A percentile compares a stretch with the other conserved stretches of the same genome.
phyloP scores from a whole-genome alignment of 768 basidiomycete species.

The Hortiboletus campestris region DNA sequence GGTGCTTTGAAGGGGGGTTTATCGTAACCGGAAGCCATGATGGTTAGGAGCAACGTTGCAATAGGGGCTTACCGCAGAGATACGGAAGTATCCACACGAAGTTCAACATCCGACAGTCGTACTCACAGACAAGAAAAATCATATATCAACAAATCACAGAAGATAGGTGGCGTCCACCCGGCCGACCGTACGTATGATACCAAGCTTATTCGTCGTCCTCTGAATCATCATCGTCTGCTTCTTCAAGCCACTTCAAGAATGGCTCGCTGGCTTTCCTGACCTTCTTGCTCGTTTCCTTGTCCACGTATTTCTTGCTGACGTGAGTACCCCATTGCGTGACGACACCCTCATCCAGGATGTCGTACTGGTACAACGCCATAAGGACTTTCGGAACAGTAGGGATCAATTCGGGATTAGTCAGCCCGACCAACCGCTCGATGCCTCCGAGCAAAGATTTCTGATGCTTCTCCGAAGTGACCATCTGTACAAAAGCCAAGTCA shows the following conservation, averaged over 20 bases:
- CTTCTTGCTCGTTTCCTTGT: conserved; percentile 92
- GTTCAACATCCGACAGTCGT: background rate
- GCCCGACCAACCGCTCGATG: conserved; percentile 81
- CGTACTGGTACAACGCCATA: conserved; percentile 91
- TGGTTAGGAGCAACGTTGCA: background rate
- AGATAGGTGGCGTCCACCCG: background rate
- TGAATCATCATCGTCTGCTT: conserved; percentile 77
- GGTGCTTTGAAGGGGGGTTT: conserved; percentile 40
- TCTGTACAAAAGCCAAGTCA: conserved; percentile 40
- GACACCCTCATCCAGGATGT: conserved; percentile 90
- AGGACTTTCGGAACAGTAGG: conserved; percentile 82
- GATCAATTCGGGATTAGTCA: conserved; percentile 69
- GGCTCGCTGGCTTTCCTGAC: conserved; percentile 95
- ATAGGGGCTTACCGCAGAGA: background rate
- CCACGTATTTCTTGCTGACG: conserved; percentile 94
- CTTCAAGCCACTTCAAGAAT: conserved; percentile 93
- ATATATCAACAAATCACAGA: conserved; percentile 18
- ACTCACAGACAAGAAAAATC: background rate
- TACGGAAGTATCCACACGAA: background rate
- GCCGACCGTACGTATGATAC: background rate
- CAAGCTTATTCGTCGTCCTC: conserved; percentile 29
- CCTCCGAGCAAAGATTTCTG: conserved; percentile 94
- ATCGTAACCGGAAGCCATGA: conserved; percentile 17
- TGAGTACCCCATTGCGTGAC: conserved; percentile 93
- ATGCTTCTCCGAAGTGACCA: conserved; percentile 91